These are phyloP conservation scores for Edaphochlamys debaryana DNA, from an alignment of 139 green algal species.

Conservation along the genomic window DNA sequence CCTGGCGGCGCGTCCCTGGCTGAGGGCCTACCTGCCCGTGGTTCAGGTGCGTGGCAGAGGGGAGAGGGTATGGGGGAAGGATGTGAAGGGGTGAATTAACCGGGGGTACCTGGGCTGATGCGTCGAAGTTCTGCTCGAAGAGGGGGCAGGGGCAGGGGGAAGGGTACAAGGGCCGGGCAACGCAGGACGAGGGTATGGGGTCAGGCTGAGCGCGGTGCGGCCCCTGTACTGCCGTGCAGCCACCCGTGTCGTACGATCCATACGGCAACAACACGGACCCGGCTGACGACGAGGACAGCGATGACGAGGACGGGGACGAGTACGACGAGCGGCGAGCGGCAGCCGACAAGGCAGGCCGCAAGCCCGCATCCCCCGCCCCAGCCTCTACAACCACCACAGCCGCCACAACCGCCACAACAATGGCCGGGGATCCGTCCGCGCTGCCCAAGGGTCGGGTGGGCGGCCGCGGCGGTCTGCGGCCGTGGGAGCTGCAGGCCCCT, in stretches of 20 bases:
- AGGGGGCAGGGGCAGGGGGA: too few relatives aligned
- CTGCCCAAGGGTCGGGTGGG: neutral
- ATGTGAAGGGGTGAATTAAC: too few relatives aligned
- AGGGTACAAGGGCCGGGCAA: too few relatives aligned
- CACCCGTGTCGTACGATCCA: constrained; percentile 15
- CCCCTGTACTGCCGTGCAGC: too few relatives aligned
- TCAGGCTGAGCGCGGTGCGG: too few relatives aligned
- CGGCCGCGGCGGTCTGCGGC: neutral
- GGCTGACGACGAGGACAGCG: neutral
- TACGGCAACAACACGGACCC: neutral
- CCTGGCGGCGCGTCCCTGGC: constrained; percentile 14
- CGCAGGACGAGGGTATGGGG: too few relatives aligned
- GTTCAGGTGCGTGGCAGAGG: too few relatives aligned
- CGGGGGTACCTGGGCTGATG: too few relatives aligned
- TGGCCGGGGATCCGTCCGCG: neutral
- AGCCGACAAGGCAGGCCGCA: neutral
- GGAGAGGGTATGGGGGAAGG: too few relatives aligned
- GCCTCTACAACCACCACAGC: neutral
- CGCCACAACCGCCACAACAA: neutral
- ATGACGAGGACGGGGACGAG: neutral
- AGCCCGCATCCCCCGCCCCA: neutral
- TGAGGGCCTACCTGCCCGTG: constrained; percentile 41
- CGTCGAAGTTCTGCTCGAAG: too few relatives aligned
- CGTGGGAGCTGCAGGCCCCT: neutral
- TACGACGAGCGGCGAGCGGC: neutral